Conservation (phyloP, 345 rosid genomes). For the Rhizophora mangle region DNA sequence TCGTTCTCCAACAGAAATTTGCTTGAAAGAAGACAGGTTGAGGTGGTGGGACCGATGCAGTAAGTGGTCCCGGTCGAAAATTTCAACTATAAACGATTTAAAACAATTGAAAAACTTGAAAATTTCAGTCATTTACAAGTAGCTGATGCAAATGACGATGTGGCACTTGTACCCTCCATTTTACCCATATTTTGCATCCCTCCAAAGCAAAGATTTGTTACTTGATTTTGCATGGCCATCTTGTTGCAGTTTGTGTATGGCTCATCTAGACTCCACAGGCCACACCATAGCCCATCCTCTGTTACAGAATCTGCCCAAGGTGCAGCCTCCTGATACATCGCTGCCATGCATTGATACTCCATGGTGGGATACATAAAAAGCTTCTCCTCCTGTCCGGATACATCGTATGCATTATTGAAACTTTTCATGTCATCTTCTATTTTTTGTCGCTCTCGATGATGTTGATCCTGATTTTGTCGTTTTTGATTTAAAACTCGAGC, state of each 20-base stretch:
- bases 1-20: no score
- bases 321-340: not conserved
- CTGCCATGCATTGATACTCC: not conserved
- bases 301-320: not conserved
- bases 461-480: no score
- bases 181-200: no score
- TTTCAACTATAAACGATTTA: no score
- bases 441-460: not conserved
- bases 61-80: no score
- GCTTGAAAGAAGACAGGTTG: no score
- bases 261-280: slow-evolving; percentile 11
- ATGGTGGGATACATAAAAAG: not conserved
- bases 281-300: slow-evolving; percentile 14
- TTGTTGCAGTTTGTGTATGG: not conserved
- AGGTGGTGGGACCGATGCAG: no score
- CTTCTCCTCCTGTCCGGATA: not conserved
- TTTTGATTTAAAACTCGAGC: not conserved
- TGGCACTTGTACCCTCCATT: no score
- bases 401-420: not conserved
- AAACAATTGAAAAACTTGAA: no score
- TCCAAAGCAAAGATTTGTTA: no score
- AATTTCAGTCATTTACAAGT: no score
- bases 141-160: no score
- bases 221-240: not conserved
- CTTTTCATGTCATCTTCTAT: not conserved